Evolutionary conservation across 2,329 filamentous ascomycete species (phyloP).

Genomic region (Achaetomium macrosporum): DNA sequence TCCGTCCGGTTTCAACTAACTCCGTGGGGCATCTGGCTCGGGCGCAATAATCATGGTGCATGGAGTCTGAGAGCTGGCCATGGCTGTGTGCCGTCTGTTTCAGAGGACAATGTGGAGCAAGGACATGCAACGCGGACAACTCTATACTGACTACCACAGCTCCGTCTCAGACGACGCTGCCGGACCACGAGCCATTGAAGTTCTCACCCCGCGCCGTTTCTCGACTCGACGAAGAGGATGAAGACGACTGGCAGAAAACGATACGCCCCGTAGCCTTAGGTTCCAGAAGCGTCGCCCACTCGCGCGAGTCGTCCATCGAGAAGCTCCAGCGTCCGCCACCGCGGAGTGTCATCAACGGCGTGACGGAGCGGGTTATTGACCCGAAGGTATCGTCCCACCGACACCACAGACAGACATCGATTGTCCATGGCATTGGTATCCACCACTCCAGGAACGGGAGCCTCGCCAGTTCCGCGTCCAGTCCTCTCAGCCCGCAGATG

Average conservation of each 20-base stretch:
- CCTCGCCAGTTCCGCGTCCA: slow-evolving; percentile 70
- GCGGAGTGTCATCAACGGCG: slow-evolving; percentile 37
- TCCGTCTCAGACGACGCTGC: slow-evolving; percentile 54
- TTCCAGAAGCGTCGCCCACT: slow-evolving; percentile 42
- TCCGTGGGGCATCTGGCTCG: slow-evolving; percentile 2
- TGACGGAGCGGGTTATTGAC: slow-evolving; percentile 50
- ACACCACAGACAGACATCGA: slow-evolving; percentile 93
- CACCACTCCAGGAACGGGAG: slow-evolving; percentile 91
- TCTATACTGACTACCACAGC: slow-evolving; percentile 32
- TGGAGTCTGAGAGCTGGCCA: neutral
- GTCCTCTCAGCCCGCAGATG: slow-evolving; percentile 81
- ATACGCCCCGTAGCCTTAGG: slow-evolving; percentile 43
- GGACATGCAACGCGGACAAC: neutral
- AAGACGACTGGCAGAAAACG: slow-evolving; percentile 46
- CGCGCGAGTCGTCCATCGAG: slow-evolving; percentile 54
- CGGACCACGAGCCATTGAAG: slow-evolving; percentile 50
- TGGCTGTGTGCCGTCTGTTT: neutral
- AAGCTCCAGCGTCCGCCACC: slow-evolving; percentile 41
- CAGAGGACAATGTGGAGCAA: neutral
- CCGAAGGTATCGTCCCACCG: slow-evolving; percentile 59
- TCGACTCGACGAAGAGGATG: slow-evolving; percentile 48
- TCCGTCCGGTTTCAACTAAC: slow-evolving; percentile 11
- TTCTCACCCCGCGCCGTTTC: slow-evolving; percentile 46
- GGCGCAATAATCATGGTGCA: neutral
- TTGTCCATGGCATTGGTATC: slow-evolving; percentile 74